Base-by-base conservation (phyloP, 163 green algal species). In the Scenedesmus sp. region DNA sequence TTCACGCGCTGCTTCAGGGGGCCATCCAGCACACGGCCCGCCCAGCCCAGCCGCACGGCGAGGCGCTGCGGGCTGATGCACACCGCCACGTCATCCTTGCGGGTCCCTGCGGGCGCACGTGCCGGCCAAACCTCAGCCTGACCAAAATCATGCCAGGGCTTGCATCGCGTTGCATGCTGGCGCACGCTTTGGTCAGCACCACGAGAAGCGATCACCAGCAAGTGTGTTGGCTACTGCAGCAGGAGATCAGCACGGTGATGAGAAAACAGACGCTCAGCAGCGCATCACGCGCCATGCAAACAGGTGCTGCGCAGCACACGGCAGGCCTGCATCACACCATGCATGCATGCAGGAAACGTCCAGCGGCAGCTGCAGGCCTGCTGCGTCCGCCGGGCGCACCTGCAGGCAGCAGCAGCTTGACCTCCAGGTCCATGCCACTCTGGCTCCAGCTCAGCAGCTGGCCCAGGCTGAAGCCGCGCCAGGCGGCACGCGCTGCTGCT, bases 1-100 rank as follows among this genome's bases (percentile, higher is more conserved):
- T 95, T 95, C 5, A 96, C 92, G 0, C 76, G 46, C 6, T 89
- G 40, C 30, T 89, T 76, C 65, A 97, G 91, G 12, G 90, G 88
- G 0, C 95, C 95, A 35, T 97, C 95, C 73, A 98, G 30, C 70
- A 98, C 92, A 0, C 94, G 89, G 24, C 96, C 96, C 35, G 92
- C 94, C 96, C 96, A 97, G 24, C 81, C 81, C 24, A 97, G 93
- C 35, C 84, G 68, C n/a, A 97, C 91, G 0, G 89, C 81, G 40
- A 97, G 82, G 15, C 87, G 91, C 2, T 87, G 30, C 2, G 91
- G 80, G 5, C 40, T 26, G 7, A 94, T 76, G 24, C 49, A 42
- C 15, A 97, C 90, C 20, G 73, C 33, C 85, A 95, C 46, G 10
- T 97, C 93, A 10, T 35, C 43, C 51, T 93, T 91, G 20, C 93